A percentile compares a stretch with the other conserved stretches of the same genome.
Evolutionary conservation across 352 stramenopile species (phyloP).

Genomic region (Globisporangium polare): DNA sequence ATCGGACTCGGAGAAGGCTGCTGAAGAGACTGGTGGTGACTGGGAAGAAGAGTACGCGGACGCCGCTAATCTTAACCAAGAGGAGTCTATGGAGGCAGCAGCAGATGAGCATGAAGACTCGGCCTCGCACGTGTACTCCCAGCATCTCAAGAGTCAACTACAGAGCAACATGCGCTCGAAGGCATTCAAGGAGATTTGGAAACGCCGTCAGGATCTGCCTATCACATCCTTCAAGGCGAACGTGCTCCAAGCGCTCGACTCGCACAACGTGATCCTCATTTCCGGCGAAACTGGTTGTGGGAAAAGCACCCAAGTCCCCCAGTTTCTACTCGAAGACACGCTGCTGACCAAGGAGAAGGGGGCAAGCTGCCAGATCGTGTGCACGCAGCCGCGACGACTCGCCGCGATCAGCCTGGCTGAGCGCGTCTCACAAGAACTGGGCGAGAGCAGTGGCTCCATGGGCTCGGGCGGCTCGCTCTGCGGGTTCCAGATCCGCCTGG

Average conservation of each 20-base stretch:
- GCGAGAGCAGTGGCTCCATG: conserved; percentile 50
- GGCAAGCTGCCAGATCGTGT: conserved; percentile 91
- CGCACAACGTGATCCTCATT: conserved; percentile 91
- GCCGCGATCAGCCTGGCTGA: conserved; percentile 94
- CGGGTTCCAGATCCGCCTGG: conserved; percentile 93
- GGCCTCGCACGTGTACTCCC: conserved; percentile 23
- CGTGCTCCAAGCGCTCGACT: conserved; percentile 74
- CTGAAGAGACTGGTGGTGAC: background rate
- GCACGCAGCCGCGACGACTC: conserved; percentile 95
- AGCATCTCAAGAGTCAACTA: conserved; percentile 34
- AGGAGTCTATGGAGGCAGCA: background rate
- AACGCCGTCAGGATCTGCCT: conserved; percentile 59
- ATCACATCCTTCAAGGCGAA: conserved; percentile 73
- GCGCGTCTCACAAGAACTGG: conserved; percentile 93
- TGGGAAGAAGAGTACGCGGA: conserved; percentile 7
- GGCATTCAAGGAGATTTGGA: conserved; percentile 36
- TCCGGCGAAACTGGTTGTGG: conserved; percentile 94
- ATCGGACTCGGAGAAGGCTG: conserved; percentile 22
- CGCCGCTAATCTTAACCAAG: background rate
- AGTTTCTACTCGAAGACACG: conserved; percentile 94
- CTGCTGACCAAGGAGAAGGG: conserved; percentile 56
- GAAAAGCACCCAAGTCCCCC: conserved; percentile 96
- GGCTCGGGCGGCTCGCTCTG: conserved; percentile 56
- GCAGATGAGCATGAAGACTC: conserved; percentile 23
- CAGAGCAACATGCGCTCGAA: conserved; percentile 30